Conservation (phyloP, 139 green algal genomes). For the Ettlia oleoabundans region DNA sequence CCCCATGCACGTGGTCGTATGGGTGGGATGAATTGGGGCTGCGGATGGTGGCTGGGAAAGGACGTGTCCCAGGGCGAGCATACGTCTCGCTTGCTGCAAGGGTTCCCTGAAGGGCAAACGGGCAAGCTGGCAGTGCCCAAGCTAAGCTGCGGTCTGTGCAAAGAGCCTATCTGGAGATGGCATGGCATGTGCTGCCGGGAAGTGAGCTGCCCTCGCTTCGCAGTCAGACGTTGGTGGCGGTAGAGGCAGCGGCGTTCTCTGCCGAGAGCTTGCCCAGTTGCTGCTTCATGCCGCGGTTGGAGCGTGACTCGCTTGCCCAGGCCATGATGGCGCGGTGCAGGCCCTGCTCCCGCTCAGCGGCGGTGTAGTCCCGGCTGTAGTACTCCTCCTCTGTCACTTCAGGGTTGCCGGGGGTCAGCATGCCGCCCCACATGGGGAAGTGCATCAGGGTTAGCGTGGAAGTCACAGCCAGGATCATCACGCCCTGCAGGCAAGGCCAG, state of each 20-base stretch:
- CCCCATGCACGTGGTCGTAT: no score
- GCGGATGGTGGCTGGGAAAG: no score
- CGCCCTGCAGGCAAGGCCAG: slow-evolving; percentile 84
- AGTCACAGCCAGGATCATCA: slow-evolving; percentile 82
- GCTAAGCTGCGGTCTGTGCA: no score
- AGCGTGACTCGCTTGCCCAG: slow-evolving; percentile 40
- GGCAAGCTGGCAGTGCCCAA: no score
- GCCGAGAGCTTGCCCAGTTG: neutral
- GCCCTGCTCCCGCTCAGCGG: slow-evolving; percentile 59
- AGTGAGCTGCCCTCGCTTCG: neutral
- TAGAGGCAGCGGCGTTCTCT: neutral
- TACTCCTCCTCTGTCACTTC: slow-evolving; percentile 89
- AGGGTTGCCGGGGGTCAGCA: slow-evolving; percentile 73
- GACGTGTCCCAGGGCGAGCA: no score
- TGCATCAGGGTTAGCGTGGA: slow-evolving; percentile 74
- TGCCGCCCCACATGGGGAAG: slow-evolving; percentile 92
- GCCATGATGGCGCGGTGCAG: slow-evolving; percentile 46
- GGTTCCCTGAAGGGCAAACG: no score
- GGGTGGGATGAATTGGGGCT: no score
- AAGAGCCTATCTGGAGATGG: no score
- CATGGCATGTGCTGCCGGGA: no score
- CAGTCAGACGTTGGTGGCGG: neutral
- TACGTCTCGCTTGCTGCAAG: no score
- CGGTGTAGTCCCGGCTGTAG: slow-evolving; percentile 72
- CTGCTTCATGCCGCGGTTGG: slow-evolving; percentile 42